phyloP scores from a whole-genome alignment of 2,329 filamentous ascomycete species.

The Thelonectria olida region DNA sequence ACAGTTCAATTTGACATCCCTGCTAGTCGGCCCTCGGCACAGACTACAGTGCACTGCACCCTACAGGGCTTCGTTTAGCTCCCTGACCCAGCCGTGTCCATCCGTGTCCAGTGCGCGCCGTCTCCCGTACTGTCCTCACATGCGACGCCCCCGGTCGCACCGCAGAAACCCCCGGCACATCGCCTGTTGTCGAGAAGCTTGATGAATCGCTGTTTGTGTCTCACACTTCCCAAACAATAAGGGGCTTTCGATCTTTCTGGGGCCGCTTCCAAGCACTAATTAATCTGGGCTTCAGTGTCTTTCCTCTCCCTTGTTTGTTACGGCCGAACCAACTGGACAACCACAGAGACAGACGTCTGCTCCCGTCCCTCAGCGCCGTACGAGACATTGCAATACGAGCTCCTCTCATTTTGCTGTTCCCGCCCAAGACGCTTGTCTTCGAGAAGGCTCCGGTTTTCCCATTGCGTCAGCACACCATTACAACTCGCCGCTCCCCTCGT shows the following conservation, averaged over 20 bases:
- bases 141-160: background rate
- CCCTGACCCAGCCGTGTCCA: conserved; percentile 13
- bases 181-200: background rate
- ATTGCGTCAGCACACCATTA: conserved; percentile 19
- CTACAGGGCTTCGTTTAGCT: conserved; percentile 11
- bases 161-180: background rate
- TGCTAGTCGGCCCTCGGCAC: conserved; percentile 1
- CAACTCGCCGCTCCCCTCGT: conserved; percentile 9
- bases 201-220: conserved; percentile 16
- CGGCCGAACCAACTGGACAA: background rate
- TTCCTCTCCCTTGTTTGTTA: background rate
- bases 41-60: too few species aligned
- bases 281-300: background rate
- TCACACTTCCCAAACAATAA: conserved; percentile 23
- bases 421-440: conserved; percentile 4
- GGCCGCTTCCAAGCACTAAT: background rate
- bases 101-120: background rate
- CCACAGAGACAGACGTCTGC: background rate
- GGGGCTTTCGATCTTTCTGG: background rate
- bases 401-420: background rate
- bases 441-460: background rate
- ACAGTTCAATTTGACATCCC: background rate
- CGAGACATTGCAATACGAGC: conserved; percentile 14
- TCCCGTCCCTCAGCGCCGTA: background rate
- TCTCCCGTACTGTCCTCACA: background rate